Evolutionary conservation across 495 filamentous ascomycete genomes (phyloP).

Genomic region (Tuber indicum): DNA sequence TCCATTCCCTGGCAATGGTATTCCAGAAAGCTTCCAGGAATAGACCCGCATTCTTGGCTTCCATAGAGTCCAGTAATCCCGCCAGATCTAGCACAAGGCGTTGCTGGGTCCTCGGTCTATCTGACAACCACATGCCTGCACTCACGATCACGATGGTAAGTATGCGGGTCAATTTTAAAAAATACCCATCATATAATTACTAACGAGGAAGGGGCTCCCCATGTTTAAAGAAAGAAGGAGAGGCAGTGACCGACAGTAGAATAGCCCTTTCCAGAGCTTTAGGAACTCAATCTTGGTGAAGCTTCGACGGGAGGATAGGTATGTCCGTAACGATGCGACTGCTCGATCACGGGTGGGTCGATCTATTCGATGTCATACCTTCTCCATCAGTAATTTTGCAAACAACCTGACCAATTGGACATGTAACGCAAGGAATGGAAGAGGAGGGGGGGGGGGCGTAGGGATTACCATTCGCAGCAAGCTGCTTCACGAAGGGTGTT

Average conservation of each 20-base stretch:
- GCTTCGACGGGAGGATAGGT: conserved; percentile 60
- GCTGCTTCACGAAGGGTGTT: conserved; percentile 64
- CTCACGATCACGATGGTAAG: conserved; percentile 13
- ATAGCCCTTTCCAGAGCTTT: conserved; percentile 95
- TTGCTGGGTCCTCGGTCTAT: conserved; percentile 81
- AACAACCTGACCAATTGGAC: conserved; percentile 26
- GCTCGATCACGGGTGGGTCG: conserved; percentile 74
- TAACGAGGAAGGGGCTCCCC: neutral
- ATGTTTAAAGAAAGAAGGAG: neutral
- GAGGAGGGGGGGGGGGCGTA: neutral
- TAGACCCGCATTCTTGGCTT: conserved; percentile 54
- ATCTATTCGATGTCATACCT: conserved; percentile 50
- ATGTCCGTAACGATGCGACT: conserved; percentile 69
- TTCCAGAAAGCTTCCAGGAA: conserved; percentile 81
- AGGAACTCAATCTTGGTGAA: conserved; percentile 70
- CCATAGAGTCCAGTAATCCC: conserved; percentile 60
- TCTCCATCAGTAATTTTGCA: neutral
- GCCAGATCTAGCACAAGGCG: conserved; percentile 72
- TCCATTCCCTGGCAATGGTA: conserved; percentile 78
- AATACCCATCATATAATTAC: neutral
- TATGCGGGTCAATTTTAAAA: neutral
- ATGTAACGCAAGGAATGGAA: neutral
- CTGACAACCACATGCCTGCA: conserved; percentile 80
- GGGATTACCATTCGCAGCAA: conserved; percentile 65
- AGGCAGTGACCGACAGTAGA: conserved; percentile 60